Conservation (phyloP, 2,329 filamentous ascomycete genomes). For the Penicillium sp. region DNA sequence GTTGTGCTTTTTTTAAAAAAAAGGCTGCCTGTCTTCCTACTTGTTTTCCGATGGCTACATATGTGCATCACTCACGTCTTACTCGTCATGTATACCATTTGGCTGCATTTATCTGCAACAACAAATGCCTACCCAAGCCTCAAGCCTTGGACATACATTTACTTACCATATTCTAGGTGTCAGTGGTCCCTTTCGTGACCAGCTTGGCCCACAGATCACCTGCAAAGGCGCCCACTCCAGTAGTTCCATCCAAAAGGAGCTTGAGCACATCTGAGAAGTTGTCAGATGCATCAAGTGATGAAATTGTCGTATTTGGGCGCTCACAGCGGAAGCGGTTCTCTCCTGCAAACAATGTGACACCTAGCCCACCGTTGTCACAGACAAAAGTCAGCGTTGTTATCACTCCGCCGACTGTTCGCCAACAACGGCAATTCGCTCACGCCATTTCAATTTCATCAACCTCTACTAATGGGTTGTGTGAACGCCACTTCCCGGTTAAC, state of each 20-base stretch:
- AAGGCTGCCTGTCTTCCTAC: no score
- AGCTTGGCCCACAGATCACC: conserved; percentile 19
- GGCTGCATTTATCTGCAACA: no score
- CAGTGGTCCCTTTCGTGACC: conserved; percentile 3
- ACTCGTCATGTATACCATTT: no score
- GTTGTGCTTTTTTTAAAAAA: neutral
- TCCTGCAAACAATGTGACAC: neutral
- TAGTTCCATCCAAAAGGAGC: neutral
- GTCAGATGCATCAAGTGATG: conserved; percentile 1
- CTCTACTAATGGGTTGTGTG: neutral
- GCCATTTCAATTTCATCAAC: neutral
- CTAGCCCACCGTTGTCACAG: neutral
- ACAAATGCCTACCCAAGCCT: neutral
- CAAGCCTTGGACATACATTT: neutral
- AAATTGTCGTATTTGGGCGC: neutral
- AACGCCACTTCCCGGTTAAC: neutral
- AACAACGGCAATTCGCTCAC: neutral
- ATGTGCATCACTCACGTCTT: no score
- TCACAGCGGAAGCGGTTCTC: neutral
- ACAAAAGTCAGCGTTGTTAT: conserved; percentile 4
- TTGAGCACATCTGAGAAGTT: neutral
- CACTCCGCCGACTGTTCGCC: neutral
- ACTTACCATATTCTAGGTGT: neutral
- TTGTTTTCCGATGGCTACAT: no score
- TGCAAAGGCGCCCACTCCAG: neutral